Conservation (phyloP, 331 rosid genomes). For the Cydonia oblonga region DNA sequence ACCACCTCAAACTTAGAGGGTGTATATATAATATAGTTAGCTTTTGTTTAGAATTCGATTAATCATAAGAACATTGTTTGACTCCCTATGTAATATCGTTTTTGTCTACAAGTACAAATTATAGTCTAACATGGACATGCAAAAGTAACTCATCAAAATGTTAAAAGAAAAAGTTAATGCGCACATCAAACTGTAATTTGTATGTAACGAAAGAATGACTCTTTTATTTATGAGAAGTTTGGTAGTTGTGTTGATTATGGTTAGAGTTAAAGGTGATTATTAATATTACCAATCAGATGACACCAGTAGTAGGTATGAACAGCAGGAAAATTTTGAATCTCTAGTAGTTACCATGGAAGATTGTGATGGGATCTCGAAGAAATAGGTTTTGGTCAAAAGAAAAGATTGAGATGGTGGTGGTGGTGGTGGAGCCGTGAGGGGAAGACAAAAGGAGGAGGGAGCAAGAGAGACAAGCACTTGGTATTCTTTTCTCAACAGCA, state of each 20-base stretch:
- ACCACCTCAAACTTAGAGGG: no score
- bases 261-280: neutral
- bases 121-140: neutral
- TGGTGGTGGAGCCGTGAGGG: slow-evolving; percentile 4
- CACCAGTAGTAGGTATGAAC: neutral
- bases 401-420: neutral
- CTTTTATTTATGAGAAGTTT: neutral
- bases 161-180: no score
- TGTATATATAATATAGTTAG: no score
- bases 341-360: neutral
- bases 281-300: neutral
- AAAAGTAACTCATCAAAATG: neutral
- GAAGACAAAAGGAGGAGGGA: neutral
- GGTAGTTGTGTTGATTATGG: neutral
- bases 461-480: slow-evolving; percentile 30
- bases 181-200: no score
- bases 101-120: no score
- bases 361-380: neutral
- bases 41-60: no score
- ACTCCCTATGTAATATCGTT: no score
- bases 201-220: neutral
- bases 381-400: neutral
- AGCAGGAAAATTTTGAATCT: neutral
- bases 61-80: no score
- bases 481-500: slow-evolving; percentile 28